Percentiles rank a stretch among this genome's conserved stretches.
Conservation (phyloP, 225 moss, liverwort and hornwort genomes). For the Pseudisothecium myosuroides region DNA sequence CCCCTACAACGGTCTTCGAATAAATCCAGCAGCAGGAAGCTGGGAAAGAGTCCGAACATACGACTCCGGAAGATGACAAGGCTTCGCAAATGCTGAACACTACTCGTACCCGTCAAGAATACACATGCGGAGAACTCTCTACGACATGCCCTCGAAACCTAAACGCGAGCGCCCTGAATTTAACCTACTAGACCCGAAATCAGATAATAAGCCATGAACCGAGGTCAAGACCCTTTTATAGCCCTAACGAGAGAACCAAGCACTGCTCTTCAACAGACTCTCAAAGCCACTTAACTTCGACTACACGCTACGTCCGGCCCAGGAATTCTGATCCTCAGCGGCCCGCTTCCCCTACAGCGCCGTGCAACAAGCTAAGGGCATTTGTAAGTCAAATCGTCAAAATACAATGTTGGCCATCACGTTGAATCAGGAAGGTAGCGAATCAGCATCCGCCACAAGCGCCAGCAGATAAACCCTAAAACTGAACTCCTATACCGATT, state of each 20-base stretch:
- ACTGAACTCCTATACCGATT: not conserved
- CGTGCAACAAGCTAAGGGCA: not conserved
- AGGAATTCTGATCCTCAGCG: not conserved
- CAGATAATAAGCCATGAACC: not conserved
- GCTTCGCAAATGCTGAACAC: not conserved
- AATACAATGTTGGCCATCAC: not conserved
- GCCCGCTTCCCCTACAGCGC: not conserved
- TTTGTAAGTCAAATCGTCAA: not conserved
- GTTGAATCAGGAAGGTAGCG: not conserved
- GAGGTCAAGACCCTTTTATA: not conserved
- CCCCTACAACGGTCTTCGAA: not conserved
- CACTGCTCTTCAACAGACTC: not conserved
- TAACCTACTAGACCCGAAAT: not conserved
- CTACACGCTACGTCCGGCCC: slow-evolving; percentile 11
- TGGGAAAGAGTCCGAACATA: not conserved
- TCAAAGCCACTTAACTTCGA: not conserved
- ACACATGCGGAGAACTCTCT: not conserved
- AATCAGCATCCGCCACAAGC: not conserved
- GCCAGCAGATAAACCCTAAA: not conserved
- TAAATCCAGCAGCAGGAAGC: not conserved
- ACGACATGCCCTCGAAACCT: not conserved
- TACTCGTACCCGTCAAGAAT: not conserved
- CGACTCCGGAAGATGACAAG: not conserved
- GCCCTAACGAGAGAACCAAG: not conserved
- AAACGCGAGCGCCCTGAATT: not conserved